Evolutionary conservation across 2,329 filamentous ascomycete genomes (phyloP).

Genomic region (Phaeophleospora eucalypticola): DNA sequence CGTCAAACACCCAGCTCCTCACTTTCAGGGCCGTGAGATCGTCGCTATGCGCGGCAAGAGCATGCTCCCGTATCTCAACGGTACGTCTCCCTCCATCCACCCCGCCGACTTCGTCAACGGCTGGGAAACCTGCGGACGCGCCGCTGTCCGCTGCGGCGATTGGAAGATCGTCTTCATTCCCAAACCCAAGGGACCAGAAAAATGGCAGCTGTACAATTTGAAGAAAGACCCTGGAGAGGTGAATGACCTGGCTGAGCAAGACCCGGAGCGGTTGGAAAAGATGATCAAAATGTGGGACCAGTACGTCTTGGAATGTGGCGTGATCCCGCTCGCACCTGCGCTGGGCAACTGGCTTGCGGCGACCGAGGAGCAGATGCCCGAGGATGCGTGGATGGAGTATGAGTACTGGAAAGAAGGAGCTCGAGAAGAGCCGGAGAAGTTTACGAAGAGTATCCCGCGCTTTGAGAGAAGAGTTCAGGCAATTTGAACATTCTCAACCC

Average conservation of each 20-base stretch:
- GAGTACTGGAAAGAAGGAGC: conserved; percentile 59
- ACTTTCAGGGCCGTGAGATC: conserved; percentile 48
- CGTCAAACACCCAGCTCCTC: conserved; percentile 51
- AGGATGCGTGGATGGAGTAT: conserved; percentile 64
- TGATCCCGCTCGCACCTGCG: conserved; percentile 57
- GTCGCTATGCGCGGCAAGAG: conserved; percentile 50
- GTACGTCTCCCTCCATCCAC: conserved; percentile 42
- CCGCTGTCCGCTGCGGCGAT: conserved; percentile 52
- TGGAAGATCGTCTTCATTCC: conserved; percentile 59
- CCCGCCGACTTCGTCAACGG: conserved; percentile 51
- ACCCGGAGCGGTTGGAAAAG: conserved; percentile 43
- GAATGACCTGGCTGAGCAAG: conserved; percentile 33
- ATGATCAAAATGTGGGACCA: conserved; percentile 55
- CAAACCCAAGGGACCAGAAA: conserved; percentile 52
- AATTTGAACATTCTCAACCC: too few relatives aligned
- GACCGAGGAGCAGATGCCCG: conserved; percentile 61
- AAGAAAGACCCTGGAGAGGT: conserved; percentile 50
- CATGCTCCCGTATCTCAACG: conserved; percentile 42
- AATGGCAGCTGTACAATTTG: conserved; percentile 57
- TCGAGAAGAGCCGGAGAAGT: conserved; percentile 37
- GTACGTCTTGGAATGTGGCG: conserved; percentile 57
- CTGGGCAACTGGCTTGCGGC: conserved; percentile 57
- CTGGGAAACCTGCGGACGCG: conserved; percentile 54
- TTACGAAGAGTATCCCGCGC: conserved; percentile 30
- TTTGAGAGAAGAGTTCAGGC: conserved; percentile 27